Base-by-base conservation (phyloP, 1,284 basidiomycete genomes). In the Austroboletus rostrupii region DNA sequence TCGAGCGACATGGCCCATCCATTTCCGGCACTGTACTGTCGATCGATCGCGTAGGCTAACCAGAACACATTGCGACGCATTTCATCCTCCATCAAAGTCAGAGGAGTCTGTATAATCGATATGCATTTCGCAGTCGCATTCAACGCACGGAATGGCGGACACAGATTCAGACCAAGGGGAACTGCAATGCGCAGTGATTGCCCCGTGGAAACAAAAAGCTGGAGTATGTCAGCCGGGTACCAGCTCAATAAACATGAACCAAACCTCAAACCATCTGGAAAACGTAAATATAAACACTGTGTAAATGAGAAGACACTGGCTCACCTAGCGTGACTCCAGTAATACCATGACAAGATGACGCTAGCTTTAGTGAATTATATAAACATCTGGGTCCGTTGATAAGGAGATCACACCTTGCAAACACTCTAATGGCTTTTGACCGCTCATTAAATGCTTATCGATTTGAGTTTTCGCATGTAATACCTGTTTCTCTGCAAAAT, bases 1-100 rank as follows among this genome's bases (percentile, higher is more conserved):
- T 88, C 87, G 32, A 90, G 69, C 53, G 79, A 77, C 46, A 82
- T 72, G 0, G 85, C 81, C 80, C 85, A 89, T 19, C 80, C 82
- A 60, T 86, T 87, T 29, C 80, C 78, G 53, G 74, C 77, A 5
- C 83, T 81, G 52, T 82, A 79, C 49, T 82, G 76, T 28, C 84
- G 77, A 57, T 88, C 86, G 43, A 76, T 74, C 8, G 80, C 73
- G 60, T 87, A 87, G 5, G 83, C 81, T 56, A 81, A 62, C 86
- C 86, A 90, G 59, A 88, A 88, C 1, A 79, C 74, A 59, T 87
- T 88, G 48, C 85, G 72, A 50, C 85, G 72, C 38, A 72, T 78
- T 65, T 88, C 86, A 43, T 87, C 85, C 62, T 89, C 85, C 9
- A 82, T 69, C 1, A 81, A 75, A 44, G 75, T 82, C 37, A 71